Base-by-base conservation (phyloP, 352 stramenopile species). In the Globisporangium paddicum region DNA sequence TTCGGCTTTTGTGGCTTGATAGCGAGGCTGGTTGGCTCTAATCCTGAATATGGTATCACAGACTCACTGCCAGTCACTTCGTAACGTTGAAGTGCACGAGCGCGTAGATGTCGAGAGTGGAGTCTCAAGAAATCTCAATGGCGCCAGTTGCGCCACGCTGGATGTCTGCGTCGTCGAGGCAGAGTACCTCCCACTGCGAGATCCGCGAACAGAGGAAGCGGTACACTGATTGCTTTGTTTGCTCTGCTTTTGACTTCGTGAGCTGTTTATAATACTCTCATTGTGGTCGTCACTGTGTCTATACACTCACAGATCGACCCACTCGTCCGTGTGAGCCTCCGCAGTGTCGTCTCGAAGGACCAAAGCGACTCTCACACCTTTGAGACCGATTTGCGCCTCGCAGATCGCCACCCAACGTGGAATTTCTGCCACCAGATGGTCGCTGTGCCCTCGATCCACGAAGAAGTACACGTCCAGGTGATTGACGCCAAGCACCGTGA, bases 351-450 rank as follows among this genome's bases (percentile, higher is more conserved):
- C 4, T 28, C 55, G 13, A 35, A 40, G 11, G 51, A 55, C 25
- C 8, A 59, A 32, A 41, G 26, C n/a, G 58, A 6, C 28, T 34
- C 51, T 0, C 48, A 62, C 28, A 18, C 51, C 0, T 62, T 64
- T 16, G 65, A 72, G 41, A 80, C 78, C 0, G 71, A 84, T 5
- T 47, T 64, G n/a, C 69, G 73, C 10, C 62, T 86, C 11, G 63
- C 64, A 28, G 74, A 88, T 56, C 65, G 71, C 11, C 63, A 77
- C 42, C 81, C 81, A 3, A 60, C 60, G 16, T 89, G 81, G 81
- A 62, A 69, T 23, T 64, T 66, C 25, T 9, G 28, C 4, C 74
- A 77, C 19, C 62, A 55, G 14, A 62, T 89, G 3, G 18, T 44
- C 7, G 58, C 38, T 21, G 66, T 89, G 5, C 67, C 77, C 16